phyloP scores from a whole-genome alignment of 768 basidiomycete species.

The Boletus rubropictus region DNA sequence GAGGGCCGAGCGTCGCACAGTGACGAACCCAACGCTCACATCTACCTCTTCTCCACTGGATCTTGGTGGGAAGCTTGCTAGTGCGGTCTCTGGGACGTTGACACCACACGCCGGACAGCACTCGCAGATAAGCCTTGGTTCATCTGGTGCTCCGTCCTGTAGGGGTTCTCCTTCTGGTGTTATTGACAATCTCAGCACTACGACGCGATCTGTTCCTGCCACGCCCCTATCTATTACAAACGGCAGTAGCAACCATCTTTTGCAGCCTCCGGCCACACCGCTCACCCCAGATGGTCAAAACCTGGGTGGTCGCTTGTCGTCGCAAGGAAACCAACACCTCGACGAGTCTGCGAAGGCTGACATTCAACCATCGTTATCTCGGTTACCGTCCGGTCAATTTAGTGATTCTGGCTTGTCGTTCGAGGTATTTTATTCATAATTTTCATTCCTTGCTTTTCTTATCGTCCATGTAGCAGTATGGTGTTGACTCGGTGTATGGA shows the following conservation, averaged over 20 bases:
- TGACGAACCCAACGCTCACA: constrained; percentile 68
- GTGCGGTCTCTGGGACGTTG: constrained; percentile 50
- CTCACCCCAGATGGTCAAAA: constrained; percentile 54
- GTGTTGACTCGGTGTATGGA: constrained; percentile 47
- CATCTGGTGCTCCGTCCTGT: constrained; percentile 42
- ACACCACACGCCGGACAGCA: constrained; percentile 64
- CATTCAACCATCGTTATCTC: constrained; percentile 67
- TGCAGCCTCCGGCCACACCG: constrained; percentile 63
- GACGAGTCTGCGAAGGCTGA: constrained; percentile 50
- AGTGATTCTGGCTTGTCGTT: constrained; percentile 51
- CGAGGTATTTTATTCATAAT: constrained; percentile 38
- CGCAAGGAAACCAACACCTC: constrained; percentile 39
- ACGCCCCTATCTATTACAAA: constrained; percentile 62
- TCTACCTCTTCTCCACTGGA: constrained; percentile 55
- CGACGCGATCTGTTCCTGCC: constrained; percentile 77
- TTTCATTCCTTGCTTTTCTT: constrained; percentile 5
- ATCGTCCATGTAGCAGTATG: constrained; percentile 42
- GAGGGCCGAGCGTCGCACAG: constrained; percentile 61
- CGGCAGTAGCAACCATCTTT: constrained; percentile 40
- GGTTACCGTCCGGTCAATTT: constrained; percentile 55
- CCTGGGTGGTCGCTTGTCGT: constrained; percentile 59
- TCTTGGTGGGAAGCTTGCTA: constrained; percentile 37
- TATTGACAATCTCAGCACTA: constrained; percentile 52
- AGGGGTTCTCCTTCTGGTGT: constrained; percentile 62
- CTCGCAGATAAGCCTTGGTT: constrained; percentile 40